Evolutionary conservation across 257 asterid genomes (phyloP), one percentile per base, ranked within the genome.

Genomic region (Penstemon eatonii): DNA sequence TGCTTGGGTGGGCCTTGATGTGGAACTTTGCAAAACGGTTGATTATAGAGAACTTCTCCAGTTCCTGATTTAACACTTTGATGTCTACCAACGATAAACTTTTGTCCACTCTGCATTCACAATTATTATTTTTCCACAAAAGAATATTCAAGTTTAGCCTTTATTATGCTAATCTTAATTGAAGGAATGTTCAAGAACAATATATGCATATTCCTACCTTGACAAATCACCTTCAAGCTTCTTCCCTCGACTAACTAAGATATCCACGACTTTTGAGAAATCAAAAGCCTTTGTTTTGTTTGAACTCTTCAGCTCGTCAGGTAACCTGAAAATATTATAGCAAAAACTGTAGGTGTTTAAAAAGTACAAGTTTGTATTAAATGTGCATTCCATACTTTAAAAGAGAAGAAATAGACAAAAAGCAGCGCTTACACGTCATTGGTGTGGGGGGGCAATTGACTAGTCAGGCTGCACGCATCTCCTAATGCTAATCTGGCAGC

Each of bases 11-110:
- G 38, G 72, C 80, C 82, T 68, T 84, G 68, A 80, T 71, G 76
- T 91, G 96, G 71, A 79, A 85, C 85, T 73, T 91, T 6, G 93
- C 95, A 56, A 91, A 83, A 67, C 96, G 87, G 66, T 85, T 87
- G 72, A 87, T 78, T 56, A 79, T 80, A 0, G 95, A 81, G 56
- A 83, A 79, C 72, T 80, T 89, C 57, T 89, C 96, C 76, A 85
- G 63, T 12, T 89, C 96, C 46, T 79, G 91, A 65, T 63, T 63
- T 57, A 81, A 90, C 83, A 81, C 81, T 69, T 80, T 84, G 75
- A 85, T 53, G 64, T 85, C 85, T 56, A 67, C 75, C 57, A 74
- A 11, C 18, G 93, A 87, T 73, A 76, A 49, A 70, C 65, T 74
- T 73, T 67, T 74, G 43, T 85, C 91, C 87, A 89, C 72, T 77